A percentile compares a stretch with the other conserved stretches of the same genome.
Evolutionary conservation across 73 alveolate genomes (phyloP).

Genomic region (Urostyla sp.): DNA sequence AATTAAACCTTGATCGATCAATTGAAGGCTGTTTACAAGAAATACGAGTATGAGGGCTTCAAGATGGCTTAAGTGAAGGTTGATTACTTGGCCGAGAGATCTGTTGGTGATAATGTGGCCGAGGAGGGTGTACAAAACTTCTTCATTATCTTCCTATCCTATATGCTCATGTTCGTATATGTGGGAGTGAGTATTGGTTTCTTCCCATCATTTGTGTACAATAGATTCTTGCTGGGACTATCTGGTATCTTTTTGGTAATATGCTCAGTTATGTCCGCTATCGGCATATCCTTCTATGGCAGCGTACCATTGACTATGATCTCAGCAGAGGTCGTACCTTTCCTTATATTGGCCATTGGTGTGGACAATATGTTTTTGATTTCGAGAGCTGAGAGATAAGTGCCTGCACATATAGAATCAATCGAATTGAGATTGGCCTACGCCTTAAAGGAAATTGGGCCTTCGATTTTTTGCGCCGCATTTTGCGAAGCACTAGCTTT

Average conservation of each 20-base stretch:
- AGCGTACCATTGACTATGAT: constrained; percentile 89
- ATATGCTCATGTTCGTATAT: constrained; percentile 91
- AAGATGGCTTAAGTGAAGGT: constrained; percentile 54
- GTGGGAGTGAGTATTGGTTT: constrained; percentile 91
- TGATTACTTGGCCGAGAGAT: constrained; percentile 88
- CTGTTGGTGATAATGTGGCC: constrained; percentile 92
- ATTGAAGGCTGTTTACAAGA: constrained; percentile 7
- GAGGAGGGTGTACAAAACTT: constrained; percentile 81
- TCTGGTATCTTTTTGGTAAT: constrained; percentile 90
- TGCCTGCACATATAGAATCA: constrained; percentile 62
- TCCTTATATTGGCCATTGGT: constrained; percentile 93
- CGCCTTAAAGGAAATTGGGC: constrained; percentile 92
- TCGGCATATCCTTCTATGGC: constrained; percentile 83
- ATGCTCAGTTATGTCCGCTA: constrained; percentile 78
- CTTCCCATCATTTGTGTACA: constrained; percentile 90
- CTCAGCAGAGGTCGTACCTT: constrained; percentile 94
- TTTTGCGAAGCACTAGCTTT: constrained; percentile 94
- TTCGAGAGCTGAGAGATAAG: constrained; percentile 83
- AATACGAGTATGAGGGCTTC: constrained; percentile 6
- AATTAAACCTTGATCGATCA: constrained; percentile 21
- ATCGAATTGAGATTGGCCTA: constrained; percentile 78
- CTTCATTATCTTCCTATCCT: constrained; percentile 78
- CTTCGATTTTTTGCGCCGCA: constrained; percentile 94
- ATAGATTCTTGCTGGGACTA: constrained; percentile 87
- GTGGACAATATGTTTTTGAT: constrained; percentile 97